These are phyloP conservation scores for Tetrahymena thermophila DNA, from an alignment of 73 alveolate species.

Conservation along the genomic window DNA sequence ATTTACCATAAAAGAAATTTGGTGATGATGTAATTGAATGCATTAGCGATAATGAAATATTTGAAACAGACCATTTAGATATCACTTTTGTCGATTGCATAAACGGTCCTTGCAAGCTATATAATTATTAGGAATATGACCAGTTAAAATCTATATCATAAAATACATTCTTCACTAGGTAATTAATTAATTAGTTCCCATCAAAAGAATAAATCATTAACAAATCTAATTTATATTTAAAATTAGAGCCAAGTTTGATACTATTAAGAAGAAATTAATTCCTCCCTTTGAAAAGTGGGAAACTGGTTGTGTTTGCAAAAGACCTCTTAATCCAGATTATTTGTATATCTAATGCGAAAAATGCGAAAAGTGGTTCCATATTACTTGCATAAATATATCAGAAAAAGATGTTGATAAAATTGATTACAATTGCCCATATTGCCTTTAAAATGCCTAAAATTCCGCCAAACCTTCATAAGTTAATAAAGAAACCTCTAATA, in stretches of 20 bases:
- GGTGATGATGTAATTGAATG: background rate
- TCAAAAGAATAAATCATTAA: background rate
- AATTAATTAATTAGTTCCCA: background rate
- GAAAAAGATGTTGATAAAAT: background rate
- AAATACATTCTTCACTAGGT: background rate
- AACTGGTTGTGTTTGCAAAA: background rate
- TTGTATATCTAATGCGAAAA: background rate
- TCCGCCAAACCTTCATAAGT: background rate
- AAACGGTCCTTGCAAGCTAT: background rate
- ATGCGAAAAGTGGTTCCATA: background rate
- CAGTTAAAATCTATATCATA: background rate
- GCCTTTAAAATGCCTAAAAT: background rate
- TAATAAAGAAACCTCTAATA: background rate
- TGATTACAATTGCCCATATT: background rate
- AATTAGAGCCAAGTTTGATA: background rate
- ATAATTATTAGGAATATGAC: background rate
- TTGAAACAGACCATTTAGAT: background rate
- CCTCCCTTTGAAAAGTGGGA: background rate
- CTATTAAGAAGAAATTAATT: background rate
- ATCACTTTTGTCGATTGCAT: background rate
- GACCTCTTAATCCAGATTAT: background rate
- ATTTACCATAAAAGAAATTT: background rate
- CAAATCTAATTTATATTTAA: background rate
- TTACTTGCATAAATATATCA: background rate
- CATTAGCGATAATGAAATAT: background rate